These are phyloP conservation scores for Cryptococcus jaspeensis DNA, from an alignment of 1,284 basidiomycete species.

Conservation along the genomic window DNA sequence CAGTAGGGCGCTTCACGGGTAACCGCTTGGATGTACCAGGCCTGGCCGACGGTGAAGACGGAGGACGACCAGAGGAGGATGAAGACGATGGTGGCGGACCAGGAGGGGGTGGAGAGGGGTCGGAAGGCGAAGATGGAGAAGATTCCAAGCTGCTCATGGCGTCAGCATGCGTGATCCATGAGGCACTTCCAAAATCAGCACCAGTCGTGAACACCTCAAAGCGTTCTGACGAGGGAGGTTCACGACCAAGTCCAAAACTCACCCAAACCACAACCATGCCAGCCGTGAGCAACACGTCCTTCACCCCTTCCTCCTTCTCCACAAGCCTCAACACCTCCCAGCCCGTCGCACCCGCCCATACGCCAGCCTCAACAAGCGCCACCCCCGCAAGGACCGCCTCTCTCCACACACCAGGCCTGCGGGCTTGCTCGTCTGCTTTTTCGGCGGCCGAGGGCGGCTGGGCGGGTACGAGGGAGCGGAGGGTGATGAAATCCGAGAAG, in stretches of 20 bases:
- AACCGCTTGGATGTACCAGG: constrained; percentile 26
- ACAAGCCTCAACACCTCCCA: constrained; percentile 17
- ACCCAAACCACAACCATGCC: constrained; percentile 47
- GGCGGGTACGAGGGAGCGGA: constrained; percentile 28
- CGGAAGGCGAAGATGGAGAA: constrained; percentile 28
- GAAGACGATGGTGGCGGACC: constrained; percentile 34
- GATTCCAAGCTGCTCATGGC: constrained; percentile 27
- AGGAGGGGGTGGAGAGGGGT: constrained; percentile 42
- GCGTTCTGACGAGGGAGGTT: background rate
- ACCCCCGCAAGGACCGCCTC: constrained; percentile 29
- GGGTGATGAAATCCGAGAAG: constrained; percentile 34
- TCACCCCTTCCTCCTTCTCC: constrained; percentile 10
- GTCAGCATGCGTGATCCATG: constrained; percentile 2
- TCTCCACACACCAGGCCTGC: constrained; percentile 27
- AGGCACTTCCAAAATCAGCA: background rate
- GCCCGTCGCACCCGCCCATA: constrained; percentile 40
- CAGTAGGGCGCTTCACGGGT: constrained; percentile 29
- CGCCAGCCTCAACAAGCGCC: constrained; percentile 24
- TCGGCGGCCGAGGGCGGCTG: constrained; percentile 16
- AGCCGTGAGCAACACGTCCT: constrained; percentile 24
- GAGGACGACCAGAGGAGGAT: constrained; percentile 29
- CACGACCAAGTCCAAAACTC: constrained; percentile 9
- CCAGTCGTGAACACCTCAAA: background rate
- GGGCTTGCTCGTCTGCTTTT: constrained; percentile 7
- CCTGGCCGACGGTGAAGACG: constrained; percentile 25